These are phyloP conservation scores for Stellera chamaejasme DNA, from an alignment of 345 rosid genomes.

Conservation along the genomic window DNA sequence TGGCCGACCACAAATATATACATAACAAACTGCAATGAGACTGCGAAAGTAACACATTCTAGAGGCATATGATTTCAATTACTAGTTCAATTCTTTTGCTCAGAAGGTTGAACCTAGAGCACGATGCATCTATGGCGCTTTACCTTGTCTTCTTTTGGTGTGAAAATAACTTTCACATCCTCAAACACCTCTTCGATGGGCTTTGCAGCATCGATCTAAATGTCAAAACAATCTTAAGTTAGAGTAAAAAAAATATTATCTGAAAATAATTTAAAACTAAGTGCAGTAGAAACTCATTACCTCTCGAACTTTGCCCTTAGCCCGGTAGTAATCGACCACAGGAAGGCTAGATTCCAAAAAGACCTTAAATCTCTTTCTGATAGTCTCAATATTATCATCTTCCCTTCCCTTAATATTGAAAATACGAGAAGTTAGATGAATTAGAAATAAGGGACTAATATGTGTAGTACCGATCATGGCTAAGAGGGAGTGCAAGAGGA, in stretches of 20 bases:
- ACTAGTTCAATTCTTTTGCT: background rate
- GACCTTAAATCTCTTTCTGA: constrained; percentile 58
- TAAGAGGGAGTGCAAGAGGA: constrained; percentile 1
- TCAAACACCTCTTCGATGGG: constrained; percentile 58
- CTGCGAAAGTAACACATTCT: no score
- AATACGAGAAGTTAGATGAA: constrained; percentile 6
- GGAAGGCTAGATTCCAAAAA: constrained; percentile 56
- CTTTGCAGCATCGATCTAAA: constrained; percentile 66
- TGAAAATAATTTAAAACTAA: background rate
- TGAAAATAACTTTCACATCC: constrained; percentile 38
- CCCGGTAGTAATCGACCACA: constrained; percentile 35
- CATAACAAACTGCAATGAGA: no score
- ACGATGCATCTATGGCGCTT: constrained; percentile 7
- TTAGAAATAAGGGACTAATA: no score
- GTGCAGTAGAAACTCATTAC: constrained; percentile 18
- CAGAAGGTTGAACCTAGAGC: constrained; percentile 1
- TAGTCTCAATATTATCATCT: constrained; percentile 63
- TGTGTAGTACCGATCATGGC: no score
- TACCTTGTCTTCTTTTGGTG: constrained; percentile 43
- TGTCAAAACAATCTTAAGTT: constrained; percentile 6
- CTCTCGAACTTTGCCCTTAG: constrained; percentile 56
- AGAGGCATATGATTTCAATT: background rate
- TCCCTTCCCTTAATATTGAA: constrained; percentile 48
- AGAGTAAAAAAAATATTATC: background rate
- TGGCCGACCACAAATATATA: no score